phyloP scores from a whole-genome alignment of 2,329 filamentous ascomycete genomes.

The Trichoderma sp. region DNA sequence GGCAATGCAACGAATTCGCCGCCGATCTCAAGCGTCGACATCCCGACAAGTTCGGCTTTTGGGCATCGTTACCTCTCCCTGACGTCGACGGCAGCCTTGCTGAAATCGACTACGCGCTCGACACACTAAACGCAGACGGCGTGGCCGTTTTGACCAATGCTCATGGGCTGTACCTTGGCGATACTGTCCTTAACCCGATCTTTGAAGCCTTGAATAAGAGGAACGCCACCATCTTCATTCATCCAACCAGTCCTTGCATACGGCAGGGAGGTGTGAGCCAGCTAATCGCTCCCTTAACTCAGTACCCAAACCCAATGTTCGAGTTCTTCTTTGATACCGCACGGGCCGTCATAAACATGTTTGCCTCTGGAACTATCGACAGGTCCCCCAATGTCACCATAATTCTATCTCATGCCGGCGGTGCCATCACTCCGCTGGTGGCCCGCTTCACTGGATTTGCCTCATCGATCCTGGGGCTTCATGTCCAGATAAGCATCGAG shows the following conservation, averaged over 20 bases:
- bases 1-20: constrained; percentile 31
- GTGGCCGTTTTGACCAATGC: constrained; percentile 42
- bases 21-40: constrained; percentile 29
- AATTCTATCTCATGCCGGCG: constrained; percentile 48
- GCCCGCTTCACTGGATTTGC: constrained; percentile 34
- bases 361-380: constrained; percentile 45
- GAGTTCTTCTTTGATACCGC: constrained; percentile 54
- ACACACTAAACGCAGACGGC: constrained; percentile 33
- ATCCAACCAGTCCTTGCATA: constrained; percentile 35
- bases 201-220: constrained; percentile 40
- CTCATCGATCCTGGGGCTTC: constrained; percentile 9
- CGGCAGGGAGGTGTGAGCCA: constrained; percentile 27
- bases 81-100: constrained; percentile 29
- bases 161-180: constrained; percentile 41
- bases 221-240: constrained; percentile 42
- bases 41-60: constrained; percentile 38
- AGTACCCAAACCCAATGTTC: constrained; percentile 37
- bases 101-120: constrained; percentile 38
- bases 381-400: constrained; percentile 45
- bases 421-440: constrained; percentile 42
- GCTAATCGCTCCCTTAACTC: constrained; percentile 22
- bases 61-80: constrained; percentile 37
- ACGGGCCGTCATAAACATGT: constrained; percentile 45
- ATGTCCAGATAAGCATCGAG: neutral
- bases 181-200: constrained; percentile 36